Conservation (phyloP, 192 early-diverging fungal species). For the Coemansia sp. region DNA sequence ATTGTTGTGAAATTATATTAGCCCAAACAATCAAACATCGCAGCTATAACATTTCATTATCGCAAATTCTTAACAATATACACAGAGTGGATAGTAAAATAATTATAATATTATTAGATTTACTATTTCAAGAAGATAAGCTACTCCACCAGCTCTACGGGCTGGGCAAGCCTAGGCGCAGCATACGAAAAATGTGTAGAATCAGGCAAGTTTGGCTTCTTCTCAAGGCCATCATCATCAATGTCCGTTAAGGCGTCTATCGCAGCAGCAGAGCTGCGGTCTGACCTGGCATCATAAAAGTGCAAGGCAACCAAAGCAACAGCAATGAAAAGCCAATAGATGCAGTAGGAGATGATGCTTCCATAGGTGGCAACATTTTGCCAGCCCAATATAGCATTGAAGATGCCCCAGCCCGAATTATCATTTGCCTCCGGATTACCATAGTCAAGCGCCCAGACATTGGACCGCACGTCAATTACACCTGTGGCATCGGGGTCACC, state of each 20-base stretch:
- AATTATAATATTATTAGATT: background rate
- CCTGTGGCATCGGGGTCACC: slow-evolving; percentile 62
- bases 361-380: slow-evolving; percentile 70
- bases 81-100: background rate
- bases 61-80: background rate
- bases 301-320: slow-evolving; percentile 47
- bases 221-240: background rate
- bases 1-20: background rate
- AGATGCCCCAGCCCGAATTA: slow-evolving; percentile 64
- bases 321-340: slow-evolving; percentile 72
- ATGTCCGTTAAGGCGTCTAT: background rate
- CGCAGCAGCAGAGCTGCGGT: background rate
- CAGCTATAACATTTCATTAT: background rate
- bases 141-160: background rate
- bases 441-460: slow-evolving; percentile 63
- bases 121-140: background rate
- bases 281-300: slow-evolving; percentile 25
- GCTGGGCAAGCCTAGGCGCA: background rate
- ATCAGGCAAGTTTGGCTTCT: background rate
- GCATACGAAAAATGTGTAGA: background rate
- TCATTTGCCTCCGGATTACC: slow-evolving; percentile 61
- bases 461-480: slow-evolving; percentile 58
- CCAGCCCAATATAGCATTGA: slow-evolving; percentile 79
- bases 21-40: background rate
- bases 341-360: slow-evolving; percentile 71